A percentile compares a stretch with the other conserved stretches of the same genome.
Conservation (phyloP, 306 rosid species). For the Lotus japonicus region DNA sequence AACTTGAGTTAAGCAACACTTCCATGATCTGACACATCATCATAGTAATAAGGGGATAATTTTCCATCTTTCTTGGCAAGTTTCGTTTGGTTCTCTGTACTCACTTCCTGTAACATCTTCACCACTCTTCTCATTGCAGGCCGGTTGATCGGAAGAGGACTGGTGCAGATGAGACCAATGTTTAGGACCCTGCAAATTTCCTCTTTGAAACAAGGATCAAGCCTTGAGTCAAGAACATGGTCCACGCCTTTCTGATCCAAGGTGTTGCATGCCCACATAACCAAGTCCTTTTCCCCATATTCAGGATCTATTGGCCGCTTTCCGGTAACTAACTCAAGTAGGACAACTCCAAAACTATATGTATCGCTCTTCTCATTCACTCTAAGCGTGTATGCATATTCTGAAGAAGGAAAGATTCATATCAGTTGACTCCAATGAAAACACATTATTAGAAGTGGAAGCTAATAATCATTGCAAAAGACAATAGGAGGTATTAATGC, state of each 20-base stretch:
- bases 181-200: conserved; percentile 78
- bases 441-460: not conserved
- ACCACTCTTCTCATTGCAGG: conserved; percentile 69
- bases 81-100: conserved; percentile 30
- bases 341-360: conserved; percentile 88
- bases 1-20: conserved; percentile 47
- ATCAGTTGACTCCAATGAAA: conserved; percentile 1
- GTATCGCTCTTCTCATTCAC: conserved; percentile 95
- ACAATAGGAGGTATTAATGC: not conserved
- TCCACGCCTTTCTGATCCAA: conserved; percentile 79
- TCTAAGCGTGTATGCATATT: conserved; percentile 85
- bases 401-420: conserved; percentile 35
- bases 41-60: conserved; percentile 59
- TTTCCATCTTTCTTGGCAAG: conserved; percentile 43
- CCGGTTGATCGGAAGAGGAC: conserved; percentile 76
- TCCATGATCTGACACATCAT: conserved; percentile 61
- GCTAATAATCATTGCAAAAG: not conserved
- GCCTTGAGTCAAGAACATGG: conserved; percentile 58
- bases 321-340: conserved; percentile 78
- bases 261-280: conserved; percentile 79
- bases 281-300: conserved; percentile 87
- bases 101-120: conserved; percentile 59
- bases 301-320: conserved; percentile 70
- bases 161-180: conserved; percentile 84
- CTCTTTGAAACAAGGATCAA: conserved; percentile 64